A percentile compares a stretch with the other conserved stretches of the same genome.
These are phyloP conservation scores for Eutrema salsugineum DNA, from an alignment of 441 rosid genomes.

Conservation along the genomic window DNA sequence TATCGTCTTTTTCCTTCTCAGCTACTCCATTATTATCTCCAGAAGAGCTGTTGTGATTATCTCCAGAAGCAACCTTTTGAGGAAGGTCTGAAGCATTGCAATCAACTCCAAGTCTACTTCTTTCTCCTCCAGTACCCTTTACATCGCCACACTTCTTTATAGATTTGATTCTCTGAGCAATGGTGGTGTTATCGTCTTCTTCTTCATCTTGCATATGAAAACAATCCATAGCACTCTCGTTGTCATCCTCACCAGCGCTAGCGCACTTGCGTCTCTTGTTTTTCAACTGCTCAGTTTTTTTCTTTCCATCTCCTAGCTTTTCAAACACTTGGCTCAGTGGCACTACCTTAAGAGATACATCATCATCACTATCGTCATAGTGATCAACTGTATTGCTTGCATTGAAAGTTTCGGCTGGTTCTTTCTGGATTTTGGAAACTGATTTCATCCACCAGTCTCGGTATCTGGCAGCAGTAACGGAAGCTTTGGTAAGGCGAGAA, in stretches of 20 bases:
- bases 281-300: background rate
- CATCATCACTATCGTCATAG: background rate
- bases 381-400: background rate
- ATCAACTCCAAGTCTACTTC: background rate
- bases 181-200: background rate
- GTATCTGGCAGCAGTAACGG: conserved; percentile 41
- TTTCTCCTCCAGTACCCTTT: background rate
- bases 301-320: background rate
- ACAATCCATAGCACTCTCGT: background rate
- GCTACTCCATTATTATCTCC: background rate
- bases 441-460: conserved; percentile 47
- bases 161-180: background rate
- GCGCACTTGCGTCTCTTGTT: conserved; percentile 6
- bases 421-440: background rate
- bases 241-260: conserved; percentile 7
- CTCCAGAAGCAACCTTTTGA: background rate
- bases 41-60: background rate
- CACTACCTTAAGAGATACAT: conserved; percentile 7
- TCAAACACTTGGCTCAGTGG: conserved; percentile 11
- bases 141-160: background rate
- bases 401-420: background rate
- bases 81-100: background rate
- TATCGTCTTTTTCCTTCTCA: background rate
- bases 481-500: conserved; percentile 28
- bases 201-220: background rate